A percentile compares a stretch with the other conserved stretches of the same genome.
These are phyloP conservation scores for Hericium erinaceus DNA, from an alignment of 768 basidiomycete genomes.

Conservation along the genomic window DNA sequence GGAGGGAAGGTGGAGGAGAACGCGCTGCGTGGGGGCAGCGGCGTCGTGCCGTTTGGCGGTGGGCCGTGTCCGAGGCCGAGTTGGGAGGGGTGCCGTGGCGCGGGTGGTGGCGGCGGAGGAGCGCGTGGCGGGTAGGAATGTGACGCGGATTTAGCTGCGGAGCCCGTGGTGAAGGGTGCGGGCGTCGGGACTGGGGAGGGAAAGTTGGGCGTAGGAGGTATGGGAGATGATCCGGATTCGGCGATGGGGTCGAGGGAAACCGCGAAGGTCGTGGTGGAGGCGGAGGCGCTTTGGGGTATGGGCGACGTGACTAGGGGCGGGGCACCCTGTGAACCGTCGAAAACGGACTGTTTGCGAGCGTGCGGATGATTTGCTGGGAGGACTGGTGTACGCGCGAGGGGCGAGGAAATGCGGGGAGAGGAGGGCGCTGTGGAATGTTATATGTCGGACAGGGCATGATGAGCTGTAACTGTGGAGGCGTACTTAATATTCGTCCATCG, in stretches of 20 bases:
- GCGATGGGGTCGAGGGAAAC: conserved; percentile 27
- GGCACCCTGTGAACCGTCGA: conserved; percentile 29
- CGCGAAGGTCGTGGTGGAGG: conserved; percentile 23
- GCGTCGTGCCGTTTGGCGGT: conserved; percentile 12
- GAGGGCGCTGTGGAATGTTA: conserved; percentile 1
- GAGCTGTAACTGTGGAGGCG: not conserved
- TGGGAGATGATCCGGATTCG: conserved; percentile 17
- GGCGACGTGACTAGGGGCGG: not conserved
- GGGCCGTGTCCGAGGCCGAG: conserved; percentile 15
- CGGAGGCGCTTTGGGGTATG: conserved; percentile 21
- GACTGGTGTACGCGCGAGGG: conserved; percentile 38
- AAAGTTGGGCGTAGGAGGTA: conserved; percentile 22
- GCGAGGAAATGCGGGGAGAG: conserved; percentile 21
- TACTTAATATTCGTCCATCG: conserved; percentile 1
- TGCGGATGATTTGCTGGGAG: conserved; percentile 61
- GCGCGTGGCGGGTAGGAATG: conserved; percentile 18
- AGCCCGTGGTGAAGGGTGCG: conserved; percentile 13
- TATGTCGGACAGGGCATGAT: not conserved
- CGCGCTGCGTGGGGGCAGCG: conserved; percentile 35
- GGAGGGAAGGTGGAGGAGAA: conserved; percentile 16
- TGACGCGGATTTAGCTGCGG: conserved; percentile 4
- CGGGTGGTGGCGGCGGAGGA: conserved; percentile 2
- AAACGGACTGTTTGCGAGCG: conserved; percentile 63
- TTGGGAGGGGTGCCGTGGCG: conserved; percentile 19
- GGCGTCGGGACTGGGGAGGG: conserved; percentile 20